A percentile compares a stretch with the other conserved stretches of the same genome.
These are phyloP conservation scores for Narthecium ossifragum DNA, from an alignment of 106 monocot genomes.

Conservation along the genomic window DNA sequence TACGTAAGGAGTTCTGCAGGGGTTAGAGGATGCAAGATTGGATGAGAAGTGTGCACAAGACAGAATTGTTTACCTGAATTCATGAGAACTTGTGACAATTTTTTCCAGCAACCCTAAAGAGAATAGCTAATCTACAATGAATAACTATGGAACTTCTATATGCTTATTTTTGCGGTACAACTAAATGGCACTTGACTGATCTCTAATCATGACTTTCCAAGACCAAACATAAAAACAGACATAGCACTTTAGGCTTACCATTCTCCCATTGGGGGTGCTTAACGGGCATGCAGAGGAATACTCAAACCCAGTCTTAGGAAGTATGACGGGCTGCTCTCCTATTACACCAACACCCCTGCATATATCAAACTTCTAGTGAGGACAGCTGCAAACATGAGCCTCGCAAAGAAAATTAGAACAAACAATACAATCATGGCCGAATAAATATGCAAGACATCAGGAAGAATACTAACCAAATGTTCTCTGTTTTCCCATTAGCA, in stretches of 20 bases:
- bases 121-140: too few species aligned
- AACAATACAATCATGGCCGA: background rate
- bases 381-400: background rate
- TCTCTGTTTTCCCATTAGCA: slow-evolving; percentile 77
- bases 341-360: slow-evolving; percentile 84
- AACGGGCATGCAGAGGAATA: slow-evolving; percentile 92
- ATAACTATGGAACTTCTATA: too few species aligned
- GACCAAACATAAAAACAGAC: background rate
- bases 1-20: too few species aligned
- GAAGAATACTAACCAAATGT: slow-evolving; percentile 72
- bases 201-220: background rate
- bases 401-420: background rate
- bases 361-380: background rate
- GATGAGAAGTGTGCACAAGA: too few species aligned
- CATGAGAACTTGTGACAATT: background rate
- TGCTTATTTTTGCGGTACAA: too few species aligned
- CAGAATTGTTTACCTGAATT: background rate
- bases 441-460: background rate
- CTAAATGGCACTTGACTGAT: too few species aligned
- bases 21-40: too few species aligned
- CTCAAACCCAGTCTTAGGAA: slow-evolving; percentile 81
- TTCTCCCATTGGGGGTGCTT: slow-evolving; percentile 72
- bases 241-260: slow-evolving; percentile 36
- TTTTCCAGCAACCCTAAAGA: too few species aligned
- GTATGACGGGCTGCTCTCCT: slow-evolving; percentile 97